Conservation (phyloP, 768 basidiomycete genomes). For the Xerocomellus chrysenteron region DNA sequence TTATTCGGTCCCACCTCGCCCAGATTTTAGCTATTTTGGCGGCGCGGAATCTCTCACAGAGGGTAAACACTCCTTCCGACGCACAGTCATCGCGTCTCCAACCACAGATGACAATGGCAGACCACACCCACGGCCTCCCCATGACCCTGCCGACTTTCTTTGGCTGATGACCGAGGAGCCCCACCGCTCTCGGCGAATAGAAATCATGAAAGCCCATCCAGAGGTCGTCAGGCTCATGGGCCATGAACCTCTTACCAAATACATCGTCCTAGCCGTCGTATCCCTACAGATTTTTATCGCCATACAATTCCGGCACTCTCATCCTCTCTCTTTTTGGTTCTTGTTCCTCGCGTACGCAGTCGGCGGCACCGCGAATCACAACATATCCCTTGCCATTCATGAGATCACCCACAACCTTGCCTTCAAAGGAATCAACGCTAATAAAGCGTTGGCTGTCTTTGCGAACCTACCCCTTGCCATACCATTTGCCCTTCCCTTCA, state of each 20-base stretch:
- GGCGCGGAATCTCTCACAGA: constrained; percentile 77
- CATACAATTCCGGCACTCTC: constrained; percentile 61
- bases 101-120: constrained; percentile 40
- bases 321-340: constrained; percentile 70
- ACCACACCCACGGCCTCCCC: constrained; percentile 52
- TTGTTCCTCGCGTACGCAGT: constrained; percentile 77
- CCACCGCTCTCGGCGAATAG: constrained; percentile 82
- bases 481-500: constrained; percentile 96
- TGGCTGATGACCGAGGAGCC: constrained; percentile 99
- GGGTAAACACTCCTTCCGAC: constrained; percentile 50
- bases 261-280: constrained; percentile 79
- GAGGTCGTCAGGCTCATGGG: constrained; percentile 98
- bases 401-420: constrained; percentile 98
- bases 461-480: constrained; percentile 93
- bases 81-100: constrained; percentile 46
- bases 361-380: constrained; percentile 96
- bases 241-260: constrained; percentile 88
- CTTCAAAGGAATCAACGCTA: constrained; percentile 76
- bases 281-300: constrained; percentile 69
- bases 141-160: constrained; percentile 83
- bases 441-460: constrained; percentile 86
- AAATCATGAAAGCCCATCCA: constrained; percentile 92
- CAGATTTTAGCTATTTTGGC: constrained; percentile 80
- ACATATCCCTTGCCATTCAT: constrained; percentile 96
- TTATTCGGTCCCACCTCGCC: neutral